Percentiles rank a stretch among this genome's conserved stretches.
phyloP scores from a whole-genome alignment of 208 protist genomes.

The Spongospora subterranea region DNA sequence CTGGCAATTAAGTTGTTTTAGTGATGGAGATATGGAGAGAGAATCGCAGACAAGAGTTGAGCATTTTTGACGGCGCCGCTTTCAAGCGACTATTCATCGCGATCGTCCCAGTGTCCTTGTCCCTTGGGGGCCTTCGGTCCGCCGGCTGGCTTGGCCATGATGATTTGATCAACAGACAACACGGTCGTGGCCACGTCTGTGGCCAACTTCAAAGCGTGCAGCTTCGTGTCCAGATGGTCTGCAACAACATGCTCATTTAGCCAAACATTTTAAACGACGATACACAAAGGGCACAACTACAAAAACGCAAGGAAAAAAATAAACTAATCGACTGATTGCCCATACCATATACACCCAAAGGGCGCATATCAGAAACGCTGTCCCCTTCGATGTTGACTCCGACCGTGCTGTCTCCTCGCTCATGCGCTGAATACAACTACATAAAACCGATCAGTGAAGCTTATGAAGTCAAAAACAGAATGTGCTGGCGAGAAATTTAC shows the following conservation, averaged over 20 bases:
- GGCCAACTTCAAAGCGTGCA: constrained; percentile 75
- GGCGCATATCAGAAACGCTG: constrained; percentile 51
- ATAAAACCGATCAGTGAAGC: too few relatives aligned
- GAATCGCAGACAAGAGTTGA: too few relatives aligned
- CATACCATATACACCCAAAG: constrained; percentile 74
- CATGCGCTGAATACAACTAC: constrained; percentile 67
- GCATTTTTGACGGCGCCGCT: too few relatives aligned
- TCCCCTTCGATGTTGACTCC: constrained; percentile 66
- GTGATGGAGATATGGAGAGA: too few relatives aligned
- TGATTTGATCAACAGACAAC: constrained; percentile 92
- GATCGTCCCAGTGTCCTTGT: constrained; percentile 64
- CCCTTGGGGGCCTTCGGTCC: constrained; percentile 83
- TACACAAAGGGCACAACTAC: too few relatives aligned
- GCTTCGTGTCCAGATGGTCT: constrained; percentile 85
- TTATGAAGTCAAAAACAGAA: too few relatives aligned
- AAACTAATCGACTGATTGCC: too few relatives aligned
- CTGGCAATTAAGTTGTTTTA: too few relatives aligned
- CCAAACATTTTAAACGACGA: background rate
- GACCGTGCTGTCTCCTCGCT: constrained; percentile 53
- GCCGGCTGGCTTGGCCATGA: constrained; percentile 95
- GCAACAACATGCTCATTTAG: constrained; percentile 67
- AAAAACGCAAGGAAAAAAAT: too few relatives aligned
- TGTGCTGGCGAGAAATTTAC: too few relatives aligned
- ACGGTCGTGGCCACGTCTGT: constrained; percentile 95
- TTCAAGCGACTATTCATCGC: constrained; percentile 61